phyloP scores from a whole-genome alignment of 2,329 filamentous ascomycete species.

The Fusarium udum region DNA sequence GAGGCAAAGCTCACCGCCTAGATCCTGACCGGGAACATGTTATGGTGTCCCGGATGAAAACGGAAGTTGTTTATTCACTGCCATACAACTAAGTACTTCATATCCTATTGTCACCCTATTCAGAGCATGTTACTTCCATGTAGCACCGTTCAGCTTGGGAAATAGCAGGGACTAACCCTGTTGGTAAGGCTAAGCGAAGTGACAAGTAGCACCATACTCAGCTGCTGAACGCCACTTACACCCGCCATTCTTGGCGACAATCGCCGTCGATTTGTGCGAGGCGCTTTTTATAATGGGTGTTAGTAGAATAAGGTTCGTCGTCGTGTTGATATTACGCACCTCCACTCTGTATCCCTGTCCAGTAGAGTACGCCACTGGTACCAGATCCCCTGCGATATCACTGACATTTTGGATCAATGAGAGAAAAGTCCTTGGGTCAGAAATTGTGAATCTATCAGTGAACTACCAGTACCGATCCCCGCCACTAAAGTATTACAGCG shows the following conservation, averaged over 20 bases:
- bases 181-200: neutral
- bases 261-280: accelerated
- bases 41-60: accelerated
- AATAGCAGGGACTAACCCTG: too few species aligned
- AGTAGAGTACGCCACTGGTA: neutral
- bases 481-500: neutral
- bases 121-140: neutral
- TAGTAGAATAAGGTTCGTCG: accelerated
- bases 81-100: neutral
- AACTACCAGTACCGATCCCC: neutral
- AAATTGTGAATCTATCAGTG: neutral
- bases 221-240: neutral
- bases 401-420: too few species aligned
- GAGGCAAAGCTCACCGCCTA: accelerated
- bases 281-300: too few species aligned
- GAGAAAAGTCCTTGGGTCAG: neutral
- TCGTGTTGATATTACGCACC: neutral
- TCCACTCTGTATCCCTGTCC: neutral
- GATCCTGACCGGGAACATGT: neutral
- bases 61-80: accelerated
- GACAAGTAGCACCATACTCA: neutral
- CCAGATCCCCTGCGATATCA: neutral
- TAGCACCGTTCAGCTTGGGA: accelerated
- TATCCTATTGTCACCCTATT: neutral
- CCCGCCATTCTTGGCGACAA: accelerated